Evolutionary conservation across 1,139 yeast genomes (phyloP).

Genomic region (Pichia sp.): DNA sequence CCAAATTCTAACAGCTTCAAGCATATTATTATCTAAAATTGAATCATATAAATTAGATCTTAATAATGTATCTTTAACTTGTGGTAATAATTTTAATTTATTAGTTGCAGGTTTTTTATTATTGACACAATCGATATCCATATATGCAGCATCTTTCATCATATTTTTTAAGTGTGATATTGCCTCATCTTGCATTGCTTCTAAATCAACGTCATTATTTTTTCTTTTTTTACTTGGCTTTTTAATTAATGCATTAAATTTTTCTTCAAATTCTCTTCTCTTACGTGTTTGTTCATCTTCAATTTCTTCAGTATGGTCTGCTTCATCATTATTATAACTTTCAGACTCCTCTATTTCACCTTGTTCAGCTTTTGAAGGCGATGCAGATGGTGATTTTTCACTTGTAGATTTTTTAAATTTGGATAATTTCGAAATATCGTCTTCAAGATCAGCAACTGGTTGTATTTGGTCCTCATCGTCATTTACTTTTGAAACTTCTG

Average conservation of each 20-base stretch:
- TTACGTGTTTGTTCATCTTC: slow-evolving; percentile 48
- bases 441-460: slow-evolving; percentile 24
- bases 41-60: slow-evolving; percentile 87
- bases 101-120: slow-evolving; percentile 77
- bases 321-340: slow-evolving; percentile 23
- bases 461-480: slow-evolving; percentile 2
- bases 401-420: slow-evolving; percentile 29
- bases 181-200: slow-evolving; percentile 89
- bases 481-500: slow-evolving; percentile 3
- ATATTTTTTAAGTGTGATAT: slow-evolving; percentile 75
- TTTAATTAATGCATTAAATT: slow-evolving; percentile 65
- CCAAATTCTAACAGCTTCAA: slow-evolving; percentile 95
- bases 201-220: slow-evolving; percentile 86
- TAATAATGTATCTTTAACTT: slow-evolving; percentile 67
- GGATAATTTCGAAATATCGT: slow-evolving; percentile 35
- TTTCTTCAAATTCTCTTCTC: slow-evolving; percentile 74
- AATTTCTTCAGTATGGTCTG: slow-evolving; percentile 19
- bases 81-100: slow-evolving; percentile 74
- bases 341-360: slow-evolving; percentile 7
- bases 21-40: slow-evolving; percentile 84
- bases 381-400: not conserved
- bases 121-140: slow-evolving; percentile 79
- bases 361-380: slow-evolving; percentile 3
- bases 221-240: slow-evolving; percentile 50
- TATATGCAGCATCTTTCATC: slow-evolving; percentile 90